Evolutionary conservation across 2,329 filamentous ascomycete species (phyloP).

Genomic region (Beauveria pseudobassiana): DNA sequence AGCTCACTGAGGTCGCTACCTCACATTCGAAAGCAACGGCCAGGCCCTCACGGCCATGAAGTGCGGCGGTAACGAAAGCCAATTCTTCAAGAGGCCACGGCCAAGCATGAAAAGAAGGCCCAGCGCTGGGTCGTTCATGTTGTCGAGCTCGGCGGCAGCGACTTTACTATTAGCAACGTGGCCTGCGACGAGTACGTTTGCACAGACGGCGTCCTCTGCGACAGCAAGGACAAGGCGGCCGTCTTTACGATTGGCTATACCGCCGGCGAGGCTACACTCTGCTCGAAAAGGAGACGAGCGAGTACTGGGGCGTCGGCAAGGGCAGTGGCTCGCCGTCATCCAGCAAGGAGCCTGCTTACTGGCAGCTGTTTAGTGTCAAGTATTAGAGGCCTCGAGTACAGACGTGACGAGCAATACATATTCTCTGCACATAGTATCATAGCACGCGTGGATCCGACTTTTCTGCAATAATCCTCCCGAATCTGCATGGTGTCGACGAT

Average conservation of each 20-base stretch:
- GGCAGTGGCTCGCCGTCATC: neutral
- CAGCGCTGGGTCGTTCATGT: slow-evolving; percentile 46
- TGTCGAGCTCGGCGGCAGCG: slow-evolving; percentile 17
- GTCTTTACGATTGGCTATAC: slow-evolving; percentile 16
- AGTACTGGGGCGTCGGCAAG: neutral
- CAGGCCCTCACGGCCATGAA: slow-evolving; percentile 31
- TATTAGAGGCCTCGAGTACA: neutral
- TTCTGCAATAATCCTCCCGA: neutral
- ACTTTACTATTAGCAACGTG: slow-evolving; percentile 22
- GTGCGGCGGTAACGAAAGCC: slow-evolving; percentile 15
- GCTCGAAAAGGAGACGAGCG: slow-evolving; percentile 7
- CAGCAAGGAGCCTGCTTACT: neutral
- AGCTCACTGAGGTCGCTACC: slow-evolving; percentile 46
- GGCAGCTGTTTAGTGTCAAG: slow-evolving; percentile 11
- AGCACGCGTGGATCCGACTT: neutral
- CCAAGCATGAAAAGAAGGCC: slow-evolving; percentile 29
- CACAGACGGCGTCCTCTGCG: slow-evolving; percentile 3
- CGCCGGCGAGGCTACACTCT: slow-evolving; percentile 16
- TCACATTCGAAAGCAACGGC: slow-evolving; percentile 41
- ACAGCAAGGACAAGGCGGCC: slow-evolving; percentile 12
- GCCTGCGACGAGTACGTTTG: slow-evolving; percentile 18
- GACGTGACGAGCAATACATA: neutral
- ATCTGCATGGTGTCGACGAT: neutral
- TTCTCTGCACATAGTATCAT: neutral
- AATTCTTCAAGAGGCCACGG: slow-evolving; percentile 20